Percentiles rank a stretch among this genome's conserved stretches.
Conservation (phyloP, 805 yeast species). For the Kodamaea hsintzibuensis region DNA sequence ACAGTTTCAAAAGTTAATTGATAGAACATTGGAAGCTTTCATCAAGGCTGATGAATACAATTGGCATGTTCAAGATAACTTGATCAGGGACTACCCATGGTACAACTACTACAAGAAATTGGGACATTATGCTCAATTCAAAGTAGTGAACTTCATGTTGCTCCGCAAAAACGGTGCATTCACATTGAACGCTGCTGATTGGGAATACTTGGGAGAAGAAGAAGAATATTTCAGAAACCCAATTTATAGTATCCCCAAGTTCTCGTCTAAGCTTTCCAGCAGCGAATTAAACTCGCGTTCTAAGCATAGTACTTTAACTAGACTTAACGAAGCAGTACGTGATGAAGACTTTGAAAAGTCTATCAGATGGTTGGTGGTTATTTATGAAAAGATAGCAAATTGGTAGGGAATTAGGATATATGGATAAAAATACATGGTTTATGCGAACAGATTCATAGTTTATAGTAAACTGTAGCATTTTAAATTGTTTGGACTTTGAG, state of each 20-base stretch:
- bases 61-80: conserved; percentile 47
- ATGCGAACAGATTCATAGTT: not conserved
- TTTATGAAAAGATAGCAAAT: conserved; percentile 25
- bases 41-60: conserved; percentile 23
- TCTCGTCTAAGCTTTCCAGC: conserved; percentile 10
- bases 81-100: conserved; percentile 76
- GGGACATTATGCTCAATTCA: conserved; percentile 55
- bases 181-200: conserved; percentile 19
- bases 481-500: too few relatives aligned
- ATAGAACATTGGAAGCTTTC: not conserved
- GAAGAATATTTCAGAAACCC: conserved; percentile 20
- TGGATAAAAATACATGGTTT: not conserved
- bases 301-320: conserved; percentile 20
- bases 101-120: conserved; percentile 62
- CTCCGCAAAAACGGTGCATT: conserved; percentile 39
- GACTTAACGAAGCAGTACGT: conserved; percentile 21
- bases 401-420: conserved; percentile 4
- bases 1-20: not conserved
- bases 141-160: conserved; percentile 53
- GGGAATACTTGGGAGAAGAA: conserved; percentile 16
- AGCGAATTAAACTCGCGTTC: conserved; percentile 8
- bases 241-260: conserved; percentile 23
- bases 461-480: too few relatives aligned
- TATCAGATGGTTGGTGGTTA: conserved; percentile 23
- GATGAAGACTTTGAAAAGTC: conserved; percentile 24